Conservation (phyloP, 1,139 yeast genomes). For the Zygosaccharomyces sapae region DNA sequence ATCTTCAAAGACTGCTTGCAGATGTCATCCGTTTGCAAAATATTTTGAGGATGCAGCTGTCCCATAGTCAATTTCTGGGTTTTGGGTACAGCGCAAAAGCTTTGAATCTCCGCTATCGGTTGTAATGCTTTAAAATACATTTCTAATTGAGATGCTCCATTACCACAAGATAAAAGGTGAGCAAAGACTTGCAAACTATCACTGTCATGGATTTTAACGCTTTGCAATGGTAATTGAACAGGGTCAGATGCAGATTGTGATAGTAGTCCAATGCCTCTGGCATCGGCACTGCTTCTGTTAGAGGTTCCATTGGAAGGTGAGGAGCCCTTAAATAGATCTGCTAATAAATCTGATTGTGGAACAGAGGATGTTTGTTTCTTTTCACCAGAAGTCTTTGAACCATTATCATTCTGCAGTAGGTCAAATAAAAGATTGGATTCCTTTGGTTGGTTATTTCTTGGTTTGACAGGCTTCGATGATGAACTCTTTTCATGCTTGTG, state of each 20-base stretch:
- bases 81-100: slow-evolving; percentile 90
- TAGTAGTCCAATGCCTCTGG: slow-evolving; percentile 10
- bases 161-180: slow-evolving; percentile 13
- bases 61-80: slow-evolving; percentile 74
- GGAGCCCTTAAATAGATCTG: slow-evolving; percentile 62
- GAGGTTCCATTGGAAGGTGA: slow-evolving; percentile 5
- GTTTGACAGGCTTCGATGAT: slow-evolving; percentile 13
- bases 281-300: neutral
- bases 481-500: slow-evolving; percentile 33
- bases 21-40: slow-evolving; percentile 41
- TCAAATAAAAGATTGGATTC: slow-evolving; percentile 60
- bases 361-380: neutral
- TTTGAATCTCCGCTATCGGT: slow-evolving; percentile 48
- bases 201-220: slow-evolving; percentile 32
- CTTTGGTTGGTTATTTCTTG: slow-evolving; percentile 12
- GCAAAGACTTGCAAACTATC: slow-evolving; percentile 30
- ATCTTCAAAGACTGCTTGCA: slow-evolving; percentile 65
- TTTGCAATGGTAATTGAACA: slow-evolving; percentile 21
- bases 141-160: slow-evolving; percentile 31
- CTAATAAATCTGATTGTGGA: slow-evolving; percentile 48
- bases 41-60: slow-evolving; percentile 55
- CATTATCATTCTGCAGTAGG: slow-evolving; percentile 55
- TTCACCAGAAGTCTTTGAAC: neutral
- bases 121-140: slow-evolving; percentile 33
- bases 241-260: slow-evolving; percentile 18